These are phyloP conservation scores for Keithomyces neogunnii DNA, from an alignment of 2,329 filamentous ascomycete genomes.

Conservation along the genomic window DNA sequence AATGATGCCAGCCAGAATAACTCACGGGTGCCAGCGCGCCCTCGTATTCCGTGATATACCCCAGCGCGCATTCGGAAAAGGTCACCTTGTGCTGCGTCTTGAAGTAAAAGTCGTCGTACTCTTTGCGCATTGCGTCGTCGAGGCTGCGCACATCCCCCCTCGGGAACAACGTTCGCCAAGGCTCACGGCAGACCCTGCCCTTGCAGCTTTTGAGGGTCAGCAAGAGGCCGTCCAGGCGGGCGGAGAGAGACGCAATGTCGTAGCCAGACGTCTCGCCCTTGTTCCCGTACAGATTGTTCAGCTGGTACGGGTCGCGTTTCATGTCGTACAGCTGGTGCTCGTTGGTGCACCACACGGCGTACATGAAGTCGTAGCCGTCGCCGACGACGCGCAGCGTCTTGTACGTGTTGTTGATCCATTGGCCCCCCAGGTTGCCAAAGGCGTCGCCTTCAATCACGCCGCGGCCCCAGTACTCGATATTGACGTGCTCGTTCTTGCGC, in stretches of 20 bases:
- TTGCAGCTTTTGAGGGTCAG: slow-evolving; percentile 55
- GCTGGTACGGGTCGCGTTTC: slow-evolving; percentile 44
- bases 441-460: slow-evolving; percentile 28
- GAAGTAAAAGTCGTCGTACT: slow-evolving; percentile 42
- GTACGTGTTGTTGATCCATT: slow-evolving; percentile 44
- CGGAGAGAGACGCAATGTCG: slow-evolving; percentile 30
- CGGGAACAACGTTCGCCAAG: slow-evolving; percentile 50
- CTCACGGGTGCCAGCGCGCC: slow-evolving; percentile 1
- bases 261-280: slow-evolving; percentile 15
- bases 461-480: slow-evolving; percentile 48
- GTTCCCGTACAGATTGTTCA: slow-evolving; percentile 32
- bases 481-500: slow-evolving; percentile 43
- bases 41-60: slow-evolving; percentile 33
- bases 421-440: slow-evolving; percentile 9
- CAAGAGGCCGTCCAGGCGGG: slow-evolving; percentile 48
- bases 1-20: neutral
- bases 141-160: slow-evolving; percentile 41
- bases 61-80: slow-evolving; percentile 45
- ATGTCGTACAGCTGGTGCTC: slow-evolving; percentile 60
- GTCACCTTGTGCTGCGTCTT: slow-evolving; percentile 37
- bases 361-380: slow-evolving; percentile 41
- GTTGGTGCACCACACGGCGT: slow-evolving; percentile 61
- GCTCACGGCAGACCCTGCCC: slow-evolving; percentile 40
- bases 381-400: slow-evolving; percentile 49
- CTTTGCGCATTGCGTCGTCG: slow-evolving; percentile 36